Base-by-base conservation (phyloP, 768 basidiomycete species). In the Termitomyces sp. region DNA sequence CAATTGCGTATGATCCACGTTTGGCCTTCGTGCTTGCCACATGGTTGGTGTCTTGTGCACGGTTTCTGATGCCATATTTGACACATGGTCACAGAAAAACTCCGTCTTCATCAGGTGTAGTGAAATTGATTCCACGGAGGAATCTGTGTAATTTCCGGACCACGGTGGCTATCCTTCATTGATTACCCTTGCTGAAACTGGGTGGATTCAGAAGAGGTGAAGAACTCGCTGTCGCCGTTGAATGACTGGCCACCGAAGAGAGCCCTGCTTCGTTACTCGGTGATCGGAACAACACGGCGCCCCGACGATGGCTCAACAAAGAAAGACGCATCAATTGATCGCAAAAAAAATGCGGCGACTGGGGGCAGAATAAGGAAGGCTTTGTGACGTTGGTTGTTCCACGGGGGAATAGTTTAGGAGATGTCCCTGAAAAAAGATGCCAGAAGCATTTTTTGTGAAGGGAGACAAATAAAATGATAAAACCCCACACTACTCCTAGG, bases 401-500 rank as follows among this genome's bases (percentile, higher is more conserved):
- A 70, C 66, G 71, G 71, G 68, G 68, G 64, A 70, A 71, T 60
- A 47, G 66, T 72, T 70, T 69, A 69, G 36, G 67, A 70, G 69
- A 47, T 48, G 73, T 76, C 73, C 74, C 74, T 76, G 73, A 68
- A 73, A 76, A 74, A 73, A 73, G 74, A 74, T 76, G 69, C 57
- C 61, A 72, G 69, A 69, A 70, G 67, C 65, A 60, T 45, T 56
- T 52, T 59, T 65, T 69, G 67, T 66, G 66, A 68, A 69, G 65
- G 65, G 66, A 72, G 68, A 73, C 70, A 74, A 78, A 79, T 75
- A 76, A 78, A 77, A 66, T 65, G 62, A 68, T 65, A 76, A 77
- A 74, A 69, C 74, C 73, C 76, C 73, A 76, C 77, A 75, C 73
- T 74, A 74, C 73, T 77, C 77, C 77, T 77, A 77, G 77, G 76